Conservation (phyloP, 371 early-diverging fungal genomes). For the Rhizopus delemar region DNA sequence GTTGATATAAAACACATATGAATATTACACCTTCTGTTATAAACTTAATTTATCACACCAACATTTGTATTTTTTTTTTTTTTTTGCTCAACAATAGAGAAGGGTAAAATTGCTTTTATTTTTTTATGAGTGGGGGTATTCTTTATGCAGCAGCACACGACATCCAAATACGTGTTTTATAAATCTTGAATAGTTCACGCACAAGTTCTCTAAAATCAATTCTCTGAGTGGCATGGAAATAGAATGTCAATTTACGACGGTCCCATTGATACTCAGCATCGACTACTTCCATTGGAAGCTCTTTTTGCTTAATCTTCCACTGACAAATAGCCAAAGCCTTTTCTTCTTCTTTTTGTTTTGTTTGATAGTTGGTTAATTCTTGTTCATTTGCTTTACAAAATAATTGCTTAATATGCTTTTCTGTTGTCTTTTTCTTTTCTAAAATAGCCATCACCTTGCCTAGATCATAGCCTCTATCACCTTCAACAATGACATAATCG, state of each 20-base stretch:
- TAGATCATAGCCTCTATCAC: slow-evolving; percentile 93
- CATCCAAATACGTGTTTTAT: slow-evolving; percentile 99
- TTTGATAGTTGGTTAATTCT: slow-evolving; percentile 65
- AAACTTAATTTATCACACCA: no score
- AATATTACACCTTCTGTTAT: no score
- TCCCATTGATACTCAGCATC: slow-evolving; percentile 99
- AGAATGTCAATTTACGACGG: slow-evolving; percentile 91
- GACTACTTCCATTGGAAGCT: slow-evolving; percentile 92
- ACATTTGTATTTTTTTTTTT: no score
- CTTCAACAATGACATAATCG: slow-evolving; percentile 92
- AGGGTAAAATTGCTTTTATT: no score
- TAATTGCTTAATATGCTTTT: neutral
- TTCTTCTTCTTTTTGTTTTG: slow-evolving; percentile 86
- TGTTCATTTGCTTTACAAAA: slow-evolving; percentile 50
- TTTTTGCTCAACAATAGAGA: no score
- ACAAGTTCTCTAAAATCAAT: slow-evolving; percentile 98
- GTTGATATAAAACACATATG: no score
- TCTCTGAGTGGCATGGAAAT: slow-evolving; percentile 87
- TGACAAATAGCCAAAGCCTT: slow-evolving; percentile 88
- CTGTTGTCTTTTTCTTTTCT: slow-evolving; percentile 20
- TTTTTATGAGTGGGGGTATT: no score
- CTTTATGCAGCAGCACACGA: slow-evolving; percentile 9
- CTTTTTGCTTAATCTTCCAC: slow-evolving; percentile 81
- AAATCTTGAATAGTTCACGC: slow-evolving; percentile 95
- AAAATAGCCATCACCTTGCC: slow-evolving; percentile 74